A percentile compares a stretch with the other conserved stretches of the same genome.
Evolutionary conservation across 768 basidiomycete species (phyloP).

Genomic region (Lactarius tabidus): DNA sequence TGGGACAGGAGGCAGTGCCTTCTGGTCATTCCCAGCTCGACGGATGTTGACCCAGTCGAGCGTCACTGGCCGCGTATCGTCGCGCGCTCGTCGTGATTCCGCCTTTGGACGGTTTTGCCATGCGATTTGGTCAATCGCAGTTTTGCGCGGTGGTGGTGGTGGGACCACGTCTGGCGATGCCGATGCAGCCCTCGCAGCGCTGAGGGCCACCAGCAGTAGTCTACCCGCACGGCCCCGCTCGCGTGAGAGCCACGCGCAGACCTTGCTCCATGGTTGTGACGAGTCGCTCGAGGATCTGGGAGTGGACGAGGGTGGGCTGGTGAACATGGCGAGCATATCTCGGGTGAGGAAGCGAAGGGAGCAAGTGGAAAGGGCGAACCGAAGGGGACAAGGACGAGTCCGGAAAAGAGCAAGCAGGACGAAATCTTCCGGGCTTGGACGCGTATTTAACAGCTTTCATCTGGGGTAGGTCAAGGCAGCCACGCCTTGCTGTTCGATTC

Average conservation of each 20-base stretch:
- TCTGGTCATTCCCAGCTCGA: conserved; percentile 11
- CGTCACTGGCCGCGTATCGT: conserved; percentile 20
- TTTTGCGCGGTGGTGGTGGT: conserved; percentile 2
- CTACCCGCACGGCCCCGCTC: conserved; percentile 21
- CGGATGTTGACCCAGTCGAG: conserved; percentile 22
- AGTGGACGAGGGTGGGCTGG: conserved; percentile 12
- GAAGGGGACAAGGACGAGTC: not conserved
- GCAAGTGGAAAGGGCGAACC: not conserved
- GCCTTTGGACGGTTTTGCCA: conserved; percentile 15
- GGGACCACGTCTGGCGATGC: conserved; percentile 17
- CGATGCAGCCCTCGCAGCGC: conserved; percentile 18
- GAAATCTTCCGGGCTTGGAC: conserved; percentile 1
- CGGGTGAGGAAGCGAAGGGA: not conserved
- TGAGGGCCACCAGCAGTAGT: conserved; percentile 17
- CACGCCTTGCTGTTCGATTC: conserved; percentile 19
- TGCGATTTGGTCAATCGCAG: conserved; percentile 7
- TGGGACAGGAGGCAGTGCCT: conserved; percentile 13
- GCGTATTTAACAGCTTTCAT: conserved; percentile 17
- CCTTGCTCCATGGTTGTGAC: conserved; percentile 17
- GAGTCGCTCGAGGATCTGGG: conserved; percentile 12
- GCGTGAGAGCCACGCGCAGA: conserved; percentile 25
- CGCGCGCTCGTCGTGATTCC: conserved; percentile 11
- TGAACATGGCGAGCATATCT: conserved; percentile 19
- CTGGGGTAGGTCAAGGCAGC: conserved; percentile 21
- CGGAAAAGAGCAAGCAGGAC: not conserved